Base-by-base conservation (phyloP, 352 stramenopile genomes). In the Elongisporangium prolatum region DNA sequence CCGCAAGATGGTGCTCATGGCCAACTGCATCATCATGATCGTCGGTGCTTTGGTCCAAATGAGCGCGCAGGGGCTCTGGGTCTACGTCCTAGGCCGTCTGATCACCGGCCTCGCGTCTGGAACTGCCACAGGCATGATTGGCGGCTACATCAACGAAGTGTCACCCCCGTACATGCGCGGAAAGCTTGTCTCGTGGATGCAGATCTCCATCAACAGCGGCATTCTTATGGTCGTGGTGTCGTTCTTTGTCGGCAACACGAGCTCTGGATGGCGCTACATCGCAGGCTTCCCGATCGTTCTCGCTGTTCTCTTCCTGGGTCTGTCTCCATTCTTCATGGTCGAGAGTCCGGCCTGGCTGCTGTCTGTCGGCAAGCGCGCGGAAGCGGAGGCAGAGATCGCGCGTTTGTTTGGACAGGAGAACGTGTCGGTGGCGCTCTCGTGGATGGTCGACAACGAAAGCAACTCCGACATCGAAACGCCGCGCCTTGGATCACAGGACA, bases 221-320 rank as follows among this genome's bases (percentile, higher is more conserved):
- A 49, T 68, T 4, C 54, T 73, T 17, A 25, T 65, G 5, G 57
- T 68, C 37, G 64, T 50, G 8, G 55, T 48, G 13, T 22, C 50
- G n/a, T 65, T 81, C 68, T 81, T 74, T 56, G 72, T 75, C 58
- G 55, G 56, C 21, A 60, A 73, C 66, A 79, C 65, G 25, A 57
- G 59, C 48, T 56, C 54, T 47, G 72, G 65, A 51, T 87, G 72
- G 74, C 74, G 77, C 18, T 75, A 77, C 61, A 67, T 80, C 58
- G 76, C 69, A 13, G 76, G 57, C 20, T 80, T 71, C 28, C 75
- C 76, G 6, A 60, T 83, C 22, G 55, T 85, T 40, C 59, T 88
- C 2, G 78, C 65, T 1, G 67, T 14, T 0, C 52, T 79, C 18
- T 84, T 86, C 53, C 48, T 86, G 17, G 4, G 71, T 4, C 25